A percentile compares a stretch with the other conserved stretches of the same genome.
Evolutionary conservation across 2,329 filamentous ascomycete genomes (phyloP).

Genomic region (Fusarium coicis): DNA sequence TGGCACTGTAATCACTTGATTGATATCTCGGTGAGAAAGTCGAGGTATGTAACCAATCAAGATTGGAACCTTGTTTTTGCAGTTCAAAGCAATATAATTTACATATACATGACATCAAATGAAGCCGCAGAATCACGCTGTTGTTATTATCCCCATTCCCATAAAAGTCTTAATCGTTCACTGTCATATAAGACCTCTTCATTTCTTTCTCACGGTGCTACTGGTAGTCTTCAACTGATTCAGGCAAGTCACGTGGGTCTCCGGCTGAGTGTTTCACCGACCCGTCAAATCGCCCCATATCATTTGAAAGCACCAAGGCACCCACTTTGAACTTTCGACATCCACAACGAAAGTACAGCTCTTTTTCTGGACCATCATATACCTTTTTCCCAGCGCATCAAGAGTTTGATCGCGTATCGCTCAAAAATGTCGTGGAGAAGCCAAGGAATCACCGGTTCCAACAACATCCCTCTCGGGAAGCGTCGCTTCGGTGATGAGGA

Average conservation of each 20-base stretch:
- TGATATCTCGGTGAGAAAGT: neutral
- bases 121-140: neutral
- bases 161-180: neutral
- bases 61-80: neutral
- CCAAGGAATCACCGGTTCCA: slow-evolving; percentile 94
- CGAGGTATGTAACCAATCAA: too few species aligned
- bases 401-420: neutral
- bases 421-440: slow-evolving; percentile 72
- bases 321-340: slow-evolving; percentile 18
- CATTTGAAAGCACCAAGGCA: slow-evolving; percentile 27
- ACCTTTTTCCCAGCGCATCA: slow-evolving; percentile 3
- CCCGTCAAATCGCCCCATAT: slow-evolving; percentile 18
- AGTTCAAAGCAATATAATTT: neutral
- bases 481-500: slow-evolving; percentile 78
- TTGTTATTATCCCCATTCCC: neutral
- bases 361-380: slow-evolving; percentile 7
- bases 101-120: neutral
- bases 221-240: neutral
- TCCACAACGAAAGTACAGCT: slow-evolving; percentile 14
- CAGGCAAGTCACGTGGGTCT: slow-evolving; percentile 22
- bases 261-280: slow-evolving; percentile 24
- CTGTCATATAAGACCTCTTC: neutral
- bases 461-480: slow-evolving; percentile 94
- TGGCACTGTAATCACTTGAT: too few species aligned
- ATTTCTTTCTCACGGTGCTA: neutral